These are phyloP conservation scores for Meyerozyma athensensis DNA, from an alignment of 1,139 yeast genomes.

Conservation along the genomic window DNA sequence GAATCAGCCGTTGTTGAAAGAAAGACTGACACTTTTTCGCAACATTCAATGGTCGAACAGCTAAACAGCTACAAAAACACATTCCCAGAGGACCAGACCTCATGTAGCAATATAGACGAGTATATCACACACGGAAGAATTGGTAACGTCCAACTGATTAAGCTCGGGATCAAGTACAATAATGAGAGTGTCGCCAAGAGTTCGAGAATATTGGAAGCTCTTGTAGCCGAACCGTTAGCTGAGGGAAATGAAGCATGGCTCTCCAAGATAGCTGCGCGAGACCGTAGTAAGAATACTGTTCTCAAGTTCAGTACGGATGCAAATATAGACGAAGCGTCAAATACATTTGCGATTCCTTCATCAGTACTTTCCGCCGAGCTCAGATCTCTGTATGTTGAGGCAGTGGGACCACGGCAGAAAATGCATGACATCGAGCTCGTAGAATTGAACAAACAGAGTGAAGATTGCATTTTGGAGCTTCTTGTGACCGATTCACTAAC, in stretches of 20 bases:
- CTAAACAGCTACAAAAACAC: slow-evolving; percentile 14
- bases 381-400: slow-evolving; percentile 21
- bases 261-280: slow-evolving; percentile 19
- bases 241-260: slow-evolving; percentile 31
- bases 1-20: too few species aligned
- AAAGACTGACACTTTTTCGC: too few species aligned
- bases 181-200: slow-evolving; percentile 15
- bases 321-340: slow-evolving; percentile 6
- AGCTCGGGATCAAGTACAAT: slow-evolving; percentile 28
- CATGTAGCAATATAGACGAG: slow-evolving; percentile 15
- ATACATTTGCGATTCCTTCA: slow-evolving; percentile 21
- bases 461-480: slow-evolving; percentile 27
- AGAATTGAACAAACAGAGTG: slow-evolving; percentile 24
- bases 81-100: slow-evolving; percentile 26
- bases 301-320: slow-evolving; percentile 16
- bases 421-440: slow-evolving; percentile 17
- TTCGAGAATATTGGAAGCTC: slow-evolving; percentile 30
- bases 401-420: slow-evolving; percentile 3
- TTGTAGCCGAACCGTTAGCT: slow-evolving; percentile 43
- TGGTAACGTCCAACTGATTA: slow-evolving; percentile 13
- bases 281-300: slow-evolving; percentile 15
- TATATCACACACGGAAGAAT: slow-evolving; percentile 12
- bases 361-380: slow-evolving; percentile 30
- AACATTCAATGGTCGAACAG: slow-evolving; percentile 4
- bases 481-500: slow-evolving; percentile 27